phyloP scores from a whole-genome alignment of 768 basidiomycete genomes.

The Pleurotus tuoliensis region DNA sequence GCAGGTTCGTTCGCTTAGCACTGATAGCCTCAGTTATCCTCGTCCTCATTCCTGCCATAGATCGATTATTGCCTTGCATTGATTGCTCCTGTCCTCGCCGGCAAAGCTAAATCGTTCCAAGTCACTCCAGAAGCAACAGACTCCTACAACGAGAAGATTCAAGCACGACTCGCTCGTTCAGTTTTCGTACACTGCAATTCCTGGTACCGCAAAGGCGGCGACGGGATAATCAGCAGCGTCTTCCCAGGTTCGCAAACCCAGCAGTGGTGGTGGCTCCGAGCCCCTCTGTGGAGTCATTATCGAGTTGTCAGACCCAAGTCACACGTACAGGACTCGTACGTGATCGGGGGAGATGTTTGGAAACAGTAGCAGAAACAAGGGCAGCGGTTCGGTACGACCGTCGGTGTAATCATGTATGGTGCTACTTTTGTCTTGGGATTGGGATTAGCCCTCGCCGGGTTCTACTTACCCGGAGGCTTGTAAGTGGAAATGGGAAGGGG shows the following conservation, averaged over 20 bases:
- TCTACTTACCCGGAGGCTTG: background rate
- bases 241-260: constrained; percentile 28
- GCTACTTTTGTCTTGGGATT: background rate
- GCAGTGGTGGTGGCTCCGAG: constrained; percentile 33
- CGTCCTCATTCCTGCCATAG: constrained; percentile 16
- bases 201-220: constrained; percentile 27
- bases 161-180: constrained; percentile 26
- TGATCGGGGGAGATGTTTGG: background rate
- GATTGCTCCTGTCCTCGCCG: constrained; percentile 35
- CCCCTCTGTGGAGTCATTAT: constrained; percentile 29
- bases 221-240: constrained; percentile 22
- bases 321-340: too few species aligned
- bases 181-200: constrained; percentile 32
- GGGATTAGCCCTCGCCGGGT: background rate
- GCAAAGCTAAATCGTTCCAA: constrained; percentile 29
- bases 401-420: background rate
- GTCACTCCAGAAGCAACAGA: constrained; percentile 32
- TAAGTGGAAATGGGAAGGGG: background rate
- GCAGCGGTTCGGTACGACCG: background rate
- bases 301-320: constrained; percentile 12
- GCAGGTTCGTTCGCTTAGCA: constrained; percentile 23
- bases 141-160: constrained; percentile 36
- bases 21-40: too few species aligned
- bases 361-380: background rate
- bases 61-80: constrained; percentile 38